Percentiles rank a stretch among this genome's conserved stretches.
These are phyloP conservation scores for Porodaedalea pini DNA, from an alignment of 1,284 basidiomycete genomes.

Conservation along the genomic window DNA sequence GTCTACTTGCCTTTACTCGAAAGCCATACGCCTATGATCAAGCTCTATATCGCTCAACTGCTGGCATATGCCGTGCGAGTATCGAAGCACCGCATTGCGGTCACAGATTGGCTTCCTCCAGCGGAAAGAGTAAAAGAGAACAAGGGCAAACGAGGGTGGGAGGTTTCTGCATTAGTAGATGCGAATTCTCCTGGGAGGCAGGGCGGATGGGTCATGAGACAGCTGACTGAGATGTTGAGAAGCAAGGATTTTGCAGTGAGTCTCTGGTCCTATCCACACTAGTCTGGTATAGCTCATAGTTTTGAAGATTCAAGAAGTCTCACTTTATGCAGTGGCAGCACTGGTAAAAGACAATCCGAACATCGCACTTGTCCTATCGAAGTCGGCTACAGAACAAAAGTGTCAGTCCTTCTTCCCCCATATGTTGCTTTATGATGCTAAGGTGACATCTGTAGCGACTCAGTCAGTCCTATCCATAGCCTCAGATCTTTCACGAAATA, in stretches of 20 bases:
- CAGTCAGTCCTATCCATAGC: conserved; percentile 38
- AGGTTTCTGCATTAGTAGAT: conserved; percentile 41
- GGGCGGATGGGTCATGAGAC: conserved; percentile 58
- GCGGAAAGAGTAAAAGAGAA: conserved; percentile 49
- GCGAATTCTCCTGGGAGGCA: conserved; percentile 39
- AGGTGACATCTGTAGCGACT: conserved; percentile 24
- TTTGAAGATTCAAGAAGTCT: conserved; percentile 64
- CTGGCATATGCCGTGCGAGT: conserved; percentile 50
- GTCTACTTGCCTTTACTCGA: conserved; percentile 60
- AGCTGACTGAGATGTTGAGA: conserved; percentile 45
- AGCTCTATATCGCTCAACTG: conserved; percentile 53
- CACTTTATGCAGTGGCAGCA: conserved; percentile 64
- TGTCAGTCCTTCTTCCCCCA: conserved; percentile 25
- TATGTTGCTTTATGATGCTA: not conserved
- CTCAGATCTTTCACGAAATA: conserved; percentile 50
- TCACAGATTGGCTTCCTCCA: conserved; percentile 64
- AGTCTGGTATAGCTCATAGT: not conserved
- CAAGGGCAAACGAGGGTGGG: conserved; percentile 67
- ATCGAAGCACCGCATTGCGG: conserved; percentile 49
- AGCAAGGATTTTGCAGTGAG: conserved; percentile 53
- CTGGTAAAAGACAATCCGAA: conserved; percentile 62
- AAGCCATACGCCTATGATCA: conserved; percentile 38
- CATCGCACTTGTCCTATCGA: conserved; percentile 47
- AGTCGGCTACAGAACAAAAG: conserved; percentile 37
- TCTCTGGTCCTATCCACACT: conserved; percentile 2